Evolutionary conservation across 2,329 filamentous ascomycete species (phyloP).

Genomic region (Cercospora canescens): DNA sequence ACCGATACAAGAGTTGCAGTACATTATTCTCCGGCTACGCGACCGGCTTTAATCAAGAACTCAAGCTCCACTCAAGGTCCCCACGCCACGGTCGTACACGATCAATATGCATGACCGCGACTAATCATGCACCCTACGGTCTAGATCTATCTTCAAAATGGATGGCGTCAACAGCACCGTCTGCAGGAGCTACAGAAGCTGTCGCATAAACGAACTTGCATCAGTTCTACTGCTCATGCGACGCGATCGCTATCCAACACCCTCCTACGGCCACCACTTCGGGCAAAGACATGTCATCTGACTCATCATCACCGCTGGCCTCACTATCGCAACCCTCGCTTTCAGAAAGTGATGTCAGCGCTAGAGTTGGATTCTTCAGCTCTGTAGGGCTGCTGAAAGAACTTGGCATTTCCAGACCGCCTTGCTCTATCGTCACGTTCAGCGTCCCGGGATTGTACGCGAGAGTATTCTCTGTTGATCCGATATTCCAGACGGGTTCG

Average conservation of each 20-base stretch:
- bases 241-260: conserved; percentile 2
- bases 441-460: neutral
- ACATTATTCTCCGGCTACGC: neutral
- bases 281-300: neutral
- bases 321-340: neutral
- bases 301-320: neutral
- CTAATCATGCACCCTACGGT: neutral
- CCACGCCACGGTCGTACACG: too few species aligned
- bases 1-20: neutral
- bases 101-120: neutral
- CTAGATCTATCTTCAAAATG: neutral
- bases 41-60: neutral
- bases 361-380: neutral
- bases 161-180: neutral
- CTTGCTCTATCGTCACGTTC: neutral
- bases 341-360: neutral
- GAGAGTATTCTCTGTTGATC: neutral
- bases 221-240: conserved; percentile 1
- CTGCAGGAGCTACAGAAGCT: neutral
- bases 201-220: neutral
- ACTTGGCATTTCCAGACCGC: conserved; percentile 1
- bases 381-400: neutral
- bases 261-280: conserved; percentile 2
- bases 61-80: too few species aligned
- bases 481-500: neutral